Conservation (phyloP, 2,329 filamentous ascomycete species). For the Venturia pyrina region DNA sequence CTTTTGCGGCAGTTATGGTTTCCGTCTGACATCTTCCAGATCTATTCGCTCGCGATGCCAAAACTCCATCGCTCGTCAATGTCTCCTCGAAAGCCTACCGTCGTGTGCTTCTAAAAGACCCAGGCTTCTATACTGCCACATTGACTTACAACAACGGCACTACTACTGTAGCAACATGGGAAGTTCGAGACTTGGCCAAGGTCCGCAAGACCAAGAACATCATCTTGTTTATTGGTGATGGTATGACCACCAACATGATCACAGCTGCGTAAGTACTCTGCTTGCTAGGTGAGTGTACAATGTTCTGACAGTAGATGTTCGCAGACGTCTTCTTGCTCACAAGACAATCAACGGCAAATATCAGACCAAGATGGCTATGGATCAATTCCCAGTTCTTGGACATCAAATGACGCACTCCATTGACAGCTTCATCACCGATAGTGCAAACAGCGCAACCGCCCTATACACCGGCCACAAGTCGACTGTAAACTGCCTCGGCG, state of each 20-base stretch:
- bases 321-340: constrained; percentile 62
- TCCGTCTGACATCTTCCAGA: constrained; percentile 32
- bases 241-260: constrained; percentile 65
- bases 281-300: constrained; percentile 11
- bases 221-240: constrained; percentile 71
- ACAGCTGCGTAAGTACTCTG: constrained; percentile 28
- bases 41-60: constrained; percentile 63
- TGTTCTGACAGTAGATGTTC: constrained; percentile 42
- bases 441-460: constrained; percentile 73
- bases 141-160: constrained; percentile 65
- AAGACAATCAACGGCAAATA: constrained; percentile 79
- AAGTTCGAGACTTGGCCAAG: constrained; percentile 59
- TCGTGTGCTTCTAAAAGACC: constrained; percentile 64
- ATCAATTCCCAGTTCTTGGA: constrained; percentile 75
- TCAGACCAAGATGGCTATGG: constrained; percentile 59
- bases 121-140: constrained; percentile 68
- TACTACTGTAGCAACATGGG: constrained; percentile 65
- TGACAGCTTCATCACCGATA: constrained; percentile 78
- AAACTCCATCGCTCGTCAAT: constrained; percentile 62
- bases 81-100: constrained; percentile 73
- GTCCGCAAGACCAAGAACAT: constrained; percentile 75
- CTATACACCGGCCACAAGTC: constrained; percentile 78
- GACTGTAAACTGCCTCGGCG: constrained; percentile 70
- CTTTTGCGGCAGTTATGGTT: neutral
- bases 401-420: constrained; percentile 86